Percentiles rank a stretch among this genome's conserved stretches.
phyloP scores from a whole-genome alignment of 768 basidiomycete genomes.

The Boletus eberwhitei region DNA sequence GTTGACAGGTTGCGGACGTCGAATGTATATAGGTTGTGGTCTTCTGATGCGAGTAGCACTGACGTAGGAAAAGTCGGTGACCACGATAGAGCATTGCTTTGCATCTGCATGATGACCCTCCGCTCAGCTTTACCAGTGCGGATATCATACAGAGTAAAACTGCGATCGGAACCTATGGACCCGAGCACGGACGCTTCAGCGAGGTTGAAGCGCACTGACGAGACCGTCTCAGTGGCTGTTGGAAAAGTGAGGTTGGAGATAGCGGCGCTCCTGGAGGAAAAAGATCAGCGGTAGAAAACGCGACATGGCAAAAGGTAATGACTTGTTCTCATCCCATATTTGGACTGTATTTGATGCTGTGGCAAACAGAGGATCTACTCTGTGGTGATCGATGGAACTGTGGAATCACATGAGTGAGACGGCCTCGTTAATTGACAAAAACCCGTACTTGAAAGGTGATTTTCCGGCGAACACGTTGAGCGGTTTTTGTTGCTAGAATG shows the following conservation, averaged over 20 bases:
- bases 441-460: slow-evolving; percentile 80
- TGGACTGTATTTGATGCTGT: slow-evolving; percentile 93
- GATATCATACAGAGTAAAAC: slow-evolving; percentile 95
- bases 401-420: background rate
- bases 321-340: slow-evolving; percentile 98
- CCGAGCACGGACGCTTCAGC: slow-evolving; percentile 95
- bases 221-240: slow-evolving; percentile 84
- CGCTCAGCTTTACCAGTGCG: slow-evolving; percentile 95
- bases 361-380: slow-evolving; percentile 84
- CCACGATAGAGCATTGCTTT: slow-evolving; percentile 88
- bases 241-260: slow-evolving; percentile 86
- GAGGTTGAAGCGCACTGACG: slow-evolving; percentile 86
- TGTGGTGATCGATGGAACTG: slow-evolving; percentile 94
- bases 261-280: slow-evolving; percentile 62
- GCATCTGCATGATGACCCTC: slow-evolving; percentile 91
- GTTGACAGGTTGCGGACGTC: slow-evolving; percentile 81
- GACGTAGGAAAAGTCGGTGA: slow-evolving; percentile 94
- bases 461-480: slow-evolving; percentile 81
- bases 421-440: background rate
- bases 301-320: background rate
- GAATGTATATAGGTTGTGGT: slow-evolving; percentile 97
- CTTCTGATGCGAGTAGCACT: slow-evolving; percentile 93
- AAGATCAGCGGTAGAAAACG: slow-evolving; percentile 6
- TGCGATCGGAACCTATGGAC: slow-evolving; percentile 90
- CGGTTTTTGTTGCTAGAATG: slow-evolving; percentile 46